A percentile compares a stretch with the other conserved stretches of the same genome.
Conservation (phyloP, 106 monocot species). For the Platanthera zijinensis region DNA sequence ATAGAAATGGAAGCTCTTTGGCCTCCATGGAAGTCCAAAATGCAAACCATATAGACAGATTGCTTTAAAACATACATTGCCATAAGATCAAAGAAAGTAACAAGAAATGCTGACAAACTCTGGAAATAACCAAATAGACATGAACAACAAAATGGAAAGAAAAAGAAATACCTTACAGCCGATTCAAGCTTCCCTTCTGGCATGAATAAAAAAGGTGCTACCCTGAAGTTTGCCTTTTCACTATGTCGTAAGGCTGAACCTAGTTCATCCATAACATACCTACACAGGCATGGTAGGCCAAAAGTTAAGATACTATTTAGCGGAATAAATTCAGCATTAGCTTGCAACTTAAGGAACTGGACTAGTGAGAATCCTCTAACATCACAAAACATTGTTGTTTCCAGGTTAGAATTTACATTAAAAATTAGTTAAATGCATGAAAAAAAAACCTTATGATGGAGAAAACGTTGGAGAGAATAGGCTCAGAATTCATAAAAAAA, state of each 20-base stretch:
- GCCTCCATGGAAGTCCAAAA: neutral
- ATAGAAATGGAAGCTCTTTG: neutral
- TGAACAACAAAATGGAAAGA: neutral
- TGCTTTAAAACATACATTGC: neutral
- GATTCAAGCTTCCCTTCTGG: constrained; percentile 76
- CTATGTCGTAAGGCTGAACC: constrained; percentile 93
- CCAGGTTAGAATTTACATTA: neutral
- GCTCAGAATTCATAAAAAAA: neutral
- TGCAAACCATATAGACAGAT: neutral
- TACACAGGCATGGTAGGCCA: constrained; percentile 11
- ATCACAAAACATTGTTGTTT: neutral
- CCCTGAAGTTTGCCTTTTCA: constrained; percentile 80
- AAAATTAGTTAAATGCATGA: neutral
- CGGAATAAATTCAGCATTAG: neutral
- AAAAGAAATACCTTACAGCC: constrained; percentile 63
- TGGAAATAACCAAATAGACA: neutral
- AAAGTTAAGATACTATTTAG: neutral
- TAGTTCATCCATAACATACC: constrained; percentile 99
- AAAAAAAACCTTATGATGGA: neutral
- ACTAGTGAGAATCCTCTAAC: neutral
- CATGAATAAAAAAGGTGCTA: constrained; percentile 94
- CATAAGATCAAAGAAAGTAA: neutral
- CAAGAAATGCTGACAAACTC: neutral
- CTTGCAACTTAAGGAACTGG: neutral
- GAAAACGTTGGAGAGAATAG: neutral